phyloP scores from a whole-genome alignment of 495 filamentous ascomycete species.

The Evernia prunastri region DNA sequence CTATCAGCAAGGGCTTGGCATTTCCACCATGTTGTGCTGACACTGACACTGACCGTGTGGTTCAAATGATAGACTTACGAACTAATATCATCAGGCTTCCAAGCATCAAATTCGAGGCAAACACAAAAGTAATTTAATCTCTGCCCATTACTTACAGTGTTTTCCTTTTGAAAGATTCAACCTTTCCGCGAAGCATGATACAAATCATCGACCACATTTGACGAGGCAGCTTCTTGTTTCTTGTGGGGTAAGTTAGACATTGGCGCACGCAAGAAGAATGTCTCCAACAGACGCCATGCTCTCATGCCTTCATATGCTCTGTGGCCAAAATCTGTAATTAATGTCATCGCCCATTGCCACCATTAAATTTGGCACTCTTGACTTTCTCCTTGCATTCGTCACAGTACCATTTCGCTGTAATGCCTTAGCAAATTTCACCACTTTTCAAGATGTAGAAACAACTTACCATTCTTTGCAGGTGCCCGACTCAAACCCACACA shows the following conservation, averaged over 20 bases:
- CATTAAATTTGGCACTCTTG: conserved; percentile 31
- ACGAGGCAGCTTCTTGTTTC: not conserved
- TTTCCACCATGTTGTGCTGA: too few relatives aligned
- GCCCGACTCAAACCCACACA: conserved; percentile 86
- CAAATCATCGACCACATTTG: not conserved
- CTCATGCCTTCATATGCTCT: not conserved
- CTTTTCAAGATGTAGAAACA: conserved; percentile 7
- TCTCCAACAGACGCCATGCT: not conserved
- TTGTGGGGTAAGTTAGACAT: not conserved
- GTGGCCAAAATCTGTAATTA: not conserved
- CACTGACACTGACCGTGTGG: too few relatives aligned
- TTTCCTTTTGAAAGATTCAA: not conserved
- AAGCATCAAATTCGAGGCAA: too few relatives aligned
- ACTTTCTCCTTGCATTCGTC: conserved; percentile 75
- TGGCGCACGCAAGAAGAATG: not conserved
- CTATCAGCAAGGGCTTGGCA: conserved; percentile 9
- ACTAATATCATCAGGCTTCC: too few relatives aligned
- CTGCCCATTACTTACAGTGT: too few relatives aligned
- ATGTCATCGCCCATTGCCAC: conserved; percentile 13
- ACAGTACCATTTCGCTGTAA: conserved; percentile 83
- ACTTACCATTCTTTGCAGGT: conserved; percentile 76
- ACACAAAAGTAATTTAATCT: too few relatives aligned
- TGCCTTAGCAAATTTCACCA: conserved; percentile 25
- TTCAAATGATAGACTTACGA: too few relatives aligned
- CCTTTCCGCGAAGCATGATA: not conserved